These are phyloP conservation scores for Xylaria sp. DNA, from an alignment of 2,329 filamentous ascomycete genomes.

Conservation along the genomic window DNA sequence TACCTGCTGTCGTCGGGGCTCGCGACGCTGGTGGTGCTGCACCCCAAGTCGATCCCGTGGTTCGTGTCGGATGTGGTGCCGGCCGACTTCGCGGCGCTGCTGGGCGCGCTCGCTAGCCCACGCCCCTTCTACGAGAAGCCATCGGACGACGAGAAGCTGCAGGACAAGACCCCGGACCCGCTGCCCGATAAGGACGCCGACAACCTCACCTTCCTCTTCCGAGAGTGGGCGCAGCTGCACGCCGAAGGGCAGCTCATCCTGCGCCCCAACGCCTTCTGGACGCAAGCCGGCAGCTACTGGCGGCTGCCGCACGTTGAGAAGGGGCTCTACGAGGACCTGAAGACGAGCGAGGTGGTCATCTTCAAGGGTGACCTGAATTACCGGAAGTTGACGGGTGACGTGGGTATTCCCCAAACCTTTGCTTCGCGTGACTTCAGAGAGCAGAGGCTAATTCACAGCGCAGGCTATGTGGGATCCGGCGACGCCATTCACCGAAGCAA, in stretches of 20 bases:
- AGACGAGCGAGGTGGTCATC: conserved; percentile 82
- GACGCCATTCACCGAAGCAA: conserved; percentile 80
- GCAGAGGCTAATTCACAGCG: conserved; percentile 10
- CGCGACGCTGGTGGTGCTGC: conserved; percentile 83
- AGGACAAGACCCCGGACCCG: conserved; percentile 59
- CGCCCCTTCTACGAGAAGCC: conserved; percentile 77
- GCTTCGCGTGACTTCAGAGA: neutral
- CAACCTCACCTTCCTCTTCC: conserved; percentile 76
- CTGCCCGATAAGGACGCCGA: conserved; percentile 69
- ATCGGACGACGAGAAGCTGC: conserved; percentile 65
- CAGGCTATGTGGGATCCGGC: conserved; percentile 82
- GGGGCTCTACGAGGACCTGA: conserved; percentile 74
- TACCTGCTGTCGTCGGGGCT: conserved; percentile 85
- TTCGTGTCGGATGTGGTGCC: conserved; percentile 96
- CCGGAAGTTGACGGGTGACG: conserved; percentile 87
- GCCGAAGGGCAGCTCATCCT: conserved; percentile 82
- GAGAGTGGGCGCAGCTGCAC: conserved; percentile 79
- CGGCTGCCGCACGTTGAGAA: conserved; percentile 71
- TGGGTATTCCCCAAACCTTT: conserved; percentile 48
- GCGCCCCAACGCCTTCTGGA: conserved; percentile 90
- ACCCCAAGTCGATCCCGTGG: conserved; percentile 96
- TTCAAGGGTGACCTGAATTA: conserved; percentile 99
- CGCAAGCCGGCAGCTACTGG: conserved; percentile 85
- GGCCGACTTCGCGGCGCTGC: conserved; percentile 78
- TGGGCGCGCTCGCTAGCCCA: conserved; percentile 78